Conservation (phyloP, 1,284 basidiomycete genomes). For the Apiotrichum gracile region DNA sequence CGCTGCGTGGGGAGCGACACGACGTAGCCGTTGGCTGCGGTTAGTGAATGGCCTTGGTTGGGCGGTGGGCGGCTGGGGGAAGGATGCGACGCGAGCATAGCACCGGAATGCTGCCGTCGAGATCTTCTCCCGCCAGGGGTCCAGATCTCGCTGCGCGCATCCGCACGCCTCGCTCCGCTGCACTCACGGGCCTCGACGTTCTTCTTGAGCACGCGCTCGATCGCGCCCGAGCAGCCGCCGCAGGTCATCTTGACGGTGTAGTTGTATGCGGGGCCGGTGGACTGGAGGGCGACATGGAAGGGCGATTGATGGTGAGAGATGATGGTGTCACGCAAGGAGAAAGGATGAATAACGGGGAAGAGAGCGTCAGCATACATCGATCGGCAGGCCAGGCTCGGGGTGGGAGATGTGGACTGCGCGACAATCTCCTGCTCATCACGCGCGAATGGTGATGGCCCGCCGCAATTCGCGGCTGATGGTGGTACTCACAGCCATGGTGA, state of each 20-base stretch:
- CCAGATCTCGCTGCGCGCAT: neutral
- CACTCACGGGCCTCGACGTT: conserved; percentile 42
- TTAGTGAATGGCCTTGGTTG: neutral
- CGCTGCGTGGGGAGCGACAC: conserved; percentile 41
- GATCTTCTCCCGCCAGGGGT: neutral
- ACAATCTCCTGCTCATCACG: too few relatives aligned
- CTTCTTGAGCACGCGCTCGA: conserved; percentile 44
- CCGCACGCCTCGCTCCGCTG: neutral
- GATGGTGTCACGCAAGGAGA: too few relatives aligned
- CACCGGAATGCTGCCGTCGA: too few relatives aligned
- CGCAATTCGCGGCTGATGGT: too few relatives aligned
- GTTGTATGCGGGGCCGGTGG: conserved; percentile 36
- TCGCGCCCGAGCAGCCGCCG: conserved; percentile 44
- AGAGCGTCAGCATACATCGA: too few relatives aligned
- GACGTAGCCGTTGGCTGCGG: conserved; percentile 37
- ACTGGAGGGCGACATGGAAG: conserved; percentile 3
- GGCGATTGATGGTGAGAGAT: too few relatives aligned
- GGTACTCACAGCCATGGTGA: too few relatives aligned
- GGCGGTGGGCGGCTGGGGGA: too few relatives aligned
- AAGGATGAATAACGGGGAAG: neutral
- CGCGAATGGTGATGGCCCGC: too few relatives aligned
- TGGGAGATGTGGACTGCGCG: too few relatives aligned
- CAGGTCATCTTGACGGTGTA: conserved; percentile 48
- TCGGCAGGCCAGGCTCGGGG: too few relatives aligned
- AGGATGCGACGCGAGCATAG: too few relatives aligned